Evolutionary conservation across 2,329 filamentous ascomycete species (phyloP), one percentile per base, ranked within the genome.

Genomic region (Sporothrix protearum): DNA sequence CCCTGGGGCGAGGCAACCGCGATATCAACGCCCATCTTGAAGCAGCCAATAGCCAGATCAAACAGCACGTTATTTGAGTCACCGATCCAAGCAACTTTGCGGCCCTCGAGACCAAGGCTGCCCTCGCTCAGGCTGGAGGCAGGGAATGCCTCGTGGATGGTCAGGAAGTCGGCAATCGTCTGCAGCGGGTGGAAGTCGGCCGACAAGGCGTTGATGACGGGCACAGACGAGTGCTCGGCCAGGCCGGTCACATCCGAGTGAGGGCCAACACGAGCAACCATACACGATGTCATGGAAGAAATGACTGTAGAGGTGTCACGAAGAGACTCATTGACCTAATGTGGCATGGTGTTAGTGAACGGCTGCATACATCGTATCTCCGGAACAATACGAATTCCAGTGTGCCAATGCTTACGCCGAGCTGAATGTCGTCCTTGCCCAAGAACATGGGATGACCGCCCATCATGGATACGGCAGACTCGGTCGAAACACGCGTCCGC

Each of bases 61-160:
- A 94, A 97, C 30, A 98, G 88, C 36, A 99, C 95, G 77, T 99
- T 99, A 83, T 98, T 99, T 12, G 94, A 93, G 79, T 99, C 95
- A 69, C 95, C 95, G 61, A 99, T 86, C 96, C 96, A 99, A 19
- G 96, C 95, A 73, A 98, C 88, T 82, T 97, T 98, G 77, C 97
- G 81, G 0, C 93, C 93, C 76, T 92, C 87, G 4, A 97, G 84
- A 1, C 92, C 92, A 8, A 97, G 85, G 69, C 78, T 80, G 36
- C 77, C 74, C 1, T 75, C 74, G 47, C 80, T 78, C 0, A 78
- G 68, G 3, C 79, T 78, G 9, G 80, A 78, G 0, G 85, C 83
- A 0, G 87, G 85, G 80, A 94, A 93, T 1, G 86, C 84, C 82
- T 98, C 95, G 79, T 92, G 86, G 69, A 99, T 90, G 36, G 96